These are phyloP conservation scores for Canna indica DNA, from an alignment of 176 grass and related monocot species.

Conservation along the genomic window DNA sequence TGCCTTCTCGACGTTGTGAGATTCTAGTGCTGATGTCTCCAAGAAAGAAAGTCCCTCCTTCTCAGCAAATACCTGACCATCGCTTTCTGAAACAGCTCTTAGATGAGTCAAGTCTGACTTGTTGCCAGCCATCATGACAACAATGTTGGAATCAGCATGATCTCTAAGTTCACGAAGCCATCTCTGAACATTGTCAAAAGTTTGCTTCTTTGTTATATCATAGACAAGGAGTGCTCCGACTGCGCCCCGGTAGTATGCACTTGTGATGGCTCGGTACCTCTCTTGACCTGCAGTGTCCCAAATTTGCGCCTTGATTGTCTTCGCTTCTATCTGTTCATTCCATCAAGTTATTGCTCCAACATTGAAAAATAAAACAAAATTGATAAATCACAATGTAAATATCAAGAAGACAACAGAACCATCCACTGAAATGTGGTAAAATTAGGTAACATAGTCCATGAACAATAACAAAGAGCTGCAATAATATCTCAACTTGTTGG, in stretches of 20 bases:
- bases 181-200: constrained; percentile 51
- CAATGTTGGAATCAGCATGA: constrained; percentile 57
- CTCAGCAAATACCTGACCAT: constrained; percentile 37
- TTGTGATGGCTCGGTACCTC: constrained; percentile 67
- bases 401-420: background rate
- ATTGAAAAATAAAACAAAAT: background rate
- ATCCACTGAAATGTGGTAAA: background rate
- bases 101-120: constrained; percentile 49
- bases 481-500: too few species aligned
- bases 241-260: constrained; percentile 49
- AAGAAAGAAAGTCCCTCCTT: constrained; percentile 44
- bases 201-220: constrained; percentile 59
- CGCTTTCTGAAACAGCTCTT: constrained; percentile 43
- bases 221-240: constrained; percentile 48
- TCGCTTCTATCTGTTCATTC: constrained; percentile 38
- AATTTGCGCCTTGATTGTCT: constrained; percentile 58
- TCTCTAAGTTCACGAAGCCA: constrained; percentile 52
- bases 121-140: constrained; percentile 49
- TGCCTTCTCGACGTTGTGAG: constrained; percentile 51
- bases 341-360: constrained; percentile 2
- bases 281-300: constrained; percentile 68
- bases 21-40: constrained; percentile 56
- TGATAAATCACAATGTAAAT: background rate
- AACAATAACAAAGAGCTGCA: too few species aligned
- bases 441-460: too few species aligned